Conservation (phyloP, 2,329 filamentous ascomycete species). For the Penicillium crustosum region DNA sequence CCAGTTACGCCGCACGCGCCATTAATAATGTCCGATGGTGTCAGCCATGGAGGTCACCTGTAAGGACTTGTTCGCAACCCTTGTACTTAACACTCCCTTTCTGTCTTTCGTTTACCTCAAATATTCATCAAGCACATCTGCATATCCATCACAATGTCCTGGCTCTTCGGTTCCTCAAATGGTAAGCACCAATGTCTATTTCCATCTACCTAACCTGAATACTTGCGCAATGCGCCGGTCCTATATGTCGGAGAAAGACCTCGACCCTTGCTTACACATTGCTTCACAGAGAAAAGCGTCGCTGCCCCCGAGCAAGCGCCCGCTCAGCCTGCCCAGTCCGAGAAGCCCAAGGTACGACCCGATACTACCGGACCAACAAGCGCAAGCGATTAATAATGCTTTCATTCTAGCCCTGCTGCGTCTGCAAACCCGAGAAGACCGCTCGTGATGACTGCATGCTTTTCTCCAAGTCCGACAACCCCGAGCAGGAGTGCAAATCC, state of each 20-base stretch:
- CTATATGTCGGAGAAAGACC: background rate
- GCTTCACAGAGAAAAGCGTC: constrained; percentile 21
- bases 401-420: constrained; percentile 77
- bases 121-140: background rate
- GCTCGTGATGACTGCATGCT: constrained; percentile 98
- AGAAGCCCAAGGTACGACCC: constrained; percentile 41
- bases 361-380: background rate
- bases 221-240: constrained; percentile 16
- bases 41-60: constrained; percentile 1
- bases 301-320: constrained; percentile 22
- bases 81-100: constrained; percentile 1
- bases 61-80: constrained; percentile 6
- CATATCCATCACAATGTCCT: constrained; percentile 31
- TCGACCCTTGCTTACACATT: constrained; percentile 11
- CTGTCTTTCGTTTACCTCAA: background rate
- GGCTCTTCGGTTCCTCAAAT: constrained; percentile 39
- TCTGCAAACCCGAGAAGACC: constrained; percentile 93
- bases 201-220: background rate
- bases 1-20: constrained; percentile 20
- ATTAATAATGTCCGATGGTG: constrained; percentile 25
- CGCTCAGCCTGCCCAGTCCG: constrained; percentile 26
- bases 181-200: constrained; percentile 24
- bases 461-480: constrained; percentile 81
- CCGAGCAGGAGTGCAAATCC: constrained; percentile 74
- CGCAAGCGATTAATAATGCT: constrained; percentile 4